phyloP scores from a whole-genome alignment of 2,329 filamentous ascomycete species.

The Penicillium griseofulvum region DNA sequence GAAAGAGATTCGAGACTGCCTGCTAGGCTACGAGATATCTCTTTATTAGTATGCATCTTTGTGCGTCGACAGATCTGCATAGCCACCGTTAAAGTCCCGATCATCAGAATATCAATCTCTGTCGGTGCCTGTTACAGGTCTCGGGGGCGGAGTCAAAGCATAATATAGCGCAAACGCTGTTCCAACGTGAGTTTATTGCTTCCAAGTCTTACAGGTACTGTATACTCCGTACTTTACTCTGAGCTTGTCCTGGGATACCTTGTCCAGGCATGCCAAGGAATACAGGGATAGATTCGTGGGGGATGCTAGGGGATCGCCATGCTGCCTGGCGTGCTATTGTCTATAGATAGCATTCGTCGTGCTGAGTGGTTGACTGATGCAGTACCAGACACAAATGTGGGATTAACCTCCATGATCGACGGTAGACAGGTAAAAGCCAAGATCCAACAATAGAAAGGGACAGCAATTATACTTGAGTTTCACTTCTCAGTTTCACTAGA shows the following conservation, averaged over 20 bases:
- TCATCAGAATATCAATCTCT: not conserved
- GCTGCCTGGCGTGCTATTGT: conserved; percentile 1
- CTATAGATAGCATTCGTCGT: conserved; percentile 1
- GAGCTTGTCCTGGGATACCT: not conserved
- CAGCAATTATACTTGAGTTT: not conserved
- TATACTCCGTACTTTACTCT: not conserved
- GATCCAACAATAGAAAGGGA: not conserved
- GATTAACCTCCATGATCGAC: conserved; percentile 5
- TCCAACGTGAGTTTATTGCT: not conserved
- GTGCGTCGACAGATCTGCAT: conserved; percentile 6
- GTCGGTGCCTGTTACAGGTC: not conserved
- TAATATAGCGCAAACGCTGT: not conserved
- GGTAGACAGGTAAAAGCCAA: conserved; percentile 1
- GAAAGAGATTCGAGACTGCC: conserved; percentile 3
- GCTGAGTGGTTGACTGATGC: not conserved
- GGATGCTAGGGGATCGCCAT: conserved; percentile 2
- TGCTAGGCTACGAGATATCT: conserved; percentile 6
- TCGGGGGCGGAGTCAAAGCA: not conserved
- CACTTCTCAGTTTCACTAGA: not conserved
- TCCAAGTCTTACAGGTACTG: conserved; percentile 1
- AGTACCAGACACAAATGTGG: not conserved
- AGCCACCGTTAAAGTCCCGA: conserved; percentile 5
- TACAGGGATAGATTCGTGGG: conserved; percentile 8
- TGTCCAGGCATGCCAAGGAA: conserved; percentile 3
- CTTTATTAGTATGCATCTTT: not conserved